Base-by-base conservation (phyloP, 176 grass and related monocot species). In the Elymus sibiricus region DNA sequence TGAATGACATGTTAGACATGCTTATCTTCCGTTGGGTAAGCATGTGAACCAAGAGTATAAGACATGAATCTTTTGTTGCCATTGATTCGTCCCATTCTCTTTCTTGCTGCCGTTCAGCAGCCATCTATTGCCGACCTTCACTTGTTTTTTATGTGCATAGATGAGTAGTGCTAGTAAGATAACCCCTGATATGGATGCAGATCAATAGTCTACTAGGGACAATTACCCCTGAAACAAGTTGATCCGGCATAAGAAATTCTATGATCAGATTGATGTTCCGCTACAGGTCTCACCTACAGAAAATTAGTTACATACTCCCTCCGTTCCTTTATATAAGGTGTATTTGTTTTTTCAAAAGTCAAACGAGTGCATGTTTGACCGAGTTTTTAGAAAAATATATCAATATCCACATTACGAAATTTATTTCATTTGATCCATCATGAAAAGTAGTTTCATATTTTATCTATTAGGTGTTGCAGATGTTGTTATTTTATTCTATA, bases 101-200 rank as follows among this genome's bases (percentile, higher is more conserved):
- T 35, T 77, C 12, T 72, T 29, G 17, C 39, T 83, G 65, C 70
- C 39, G 14, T 83, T 74, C 69, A 75, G 24, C 64, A 76, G 26
- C 77, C 70, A 85, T 78, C 53, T 9, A 24, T 46, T 26, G 31
- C 82, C n/a, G 49, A 76, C 22, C 47, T 31, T 11, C 79, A 76
- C 60, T 86, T 90, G 27, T 78, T 86, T 82, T 86, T 77, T 2
- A 32, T 70, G 11, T 25, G 63, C 71, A 63, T 82, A 86, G 70
- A 40, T 70, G 27, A 76, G 78, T 86, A 70, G 60, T 34, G 31
- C 55, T 32, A 82, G 37, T 85, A 39, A 31, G 22, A 17, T 82
- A 64, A 34, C 64, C 49, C 31, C 55, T 83, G 5, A 2, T 73
- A 78, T 63, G 8, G 4, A 14, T 22, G 14, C 22, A 35, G 11